Evolutionary conservation across 2,329 filamentous ascomycete species (phyloP).

Genomic region (Anisogramma anomala): DNA sequence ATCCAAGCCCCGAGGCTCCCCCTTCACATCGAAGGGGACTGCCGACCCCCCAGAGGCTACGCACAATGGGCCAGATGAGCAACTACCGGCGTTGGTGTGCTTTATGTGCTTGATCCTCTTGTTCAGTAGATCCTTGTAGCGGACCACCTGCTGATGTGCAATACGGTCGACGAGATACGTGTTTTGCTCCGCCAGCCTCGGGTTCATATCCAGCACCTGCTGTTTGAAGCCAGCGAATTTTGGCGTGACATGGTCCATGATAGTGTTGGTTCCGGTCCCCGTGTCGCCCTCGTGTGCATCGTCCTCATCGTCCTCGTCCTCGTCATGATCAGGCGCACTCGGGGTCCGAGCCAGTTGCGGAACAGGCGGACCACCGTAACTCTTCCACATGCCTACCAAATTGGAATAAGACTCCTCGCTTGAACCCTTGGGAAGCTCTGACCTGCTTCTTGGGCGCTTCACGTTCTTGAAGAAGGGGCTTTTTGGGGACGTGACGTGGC

Average conservation of each 20-base stretch:
- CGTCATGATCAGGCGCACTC: slow-evolving; percentile 26
- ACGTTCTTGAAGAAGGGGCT: slow-evolving; percentile 36
- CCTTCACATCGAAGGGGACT: slow-evolving; percentile 47
- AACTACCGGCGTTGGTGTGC: slow-evolving; percentile 41
- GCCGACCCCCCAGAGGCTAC: slow-evolving; percentile 55
- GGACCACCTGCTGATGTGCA: slow-evolving; percentile 64
- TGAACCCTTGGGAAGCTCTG: slow-evolving; percentile 33
- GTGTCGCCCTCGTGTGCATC: slow-evolving; percentile 45
- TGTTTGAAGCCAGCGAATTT: slow-evolving; percentile 65
- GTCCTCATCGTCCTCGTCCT: slow-evolving; percentile 37
- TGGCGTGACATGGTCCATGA: slow-evolving; percentile 58
- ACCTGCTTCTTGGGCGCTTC: slow-evolving; percentile 44
- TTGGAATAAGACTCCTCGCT: slow-evolving; percentile 30
- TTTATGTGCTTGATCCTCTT: slow-evolving; percentile 58
- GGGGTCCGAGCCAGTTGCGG: slow-evolving; percentile 30
- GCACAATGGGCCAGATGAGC: slow-evolving; percentile 52
- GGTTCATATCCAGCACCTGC: slow-evolving; percentile 64
- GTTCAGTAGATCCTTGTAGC: slow-evolving; percentile 68
- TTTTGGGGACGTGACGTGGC: slow-evolving; percentile 42
- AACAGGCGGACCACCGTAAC: slow-evolving; percentile 42
- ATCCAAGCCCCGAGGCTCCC: slow-evolving; percentile 49
- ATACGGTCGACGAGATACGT: slow-evolving; percentile 66
- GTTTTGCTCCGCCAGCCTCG: slow-evolving; percentile 46
- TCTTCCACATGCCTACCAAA: slow-evolving; percentile 40
- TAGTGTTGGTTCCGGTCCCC: slow-evolving; percentile 48